Conservation (phyloP, 441 rosid genomes). For the Adansonia madagascariensis region DNA sequence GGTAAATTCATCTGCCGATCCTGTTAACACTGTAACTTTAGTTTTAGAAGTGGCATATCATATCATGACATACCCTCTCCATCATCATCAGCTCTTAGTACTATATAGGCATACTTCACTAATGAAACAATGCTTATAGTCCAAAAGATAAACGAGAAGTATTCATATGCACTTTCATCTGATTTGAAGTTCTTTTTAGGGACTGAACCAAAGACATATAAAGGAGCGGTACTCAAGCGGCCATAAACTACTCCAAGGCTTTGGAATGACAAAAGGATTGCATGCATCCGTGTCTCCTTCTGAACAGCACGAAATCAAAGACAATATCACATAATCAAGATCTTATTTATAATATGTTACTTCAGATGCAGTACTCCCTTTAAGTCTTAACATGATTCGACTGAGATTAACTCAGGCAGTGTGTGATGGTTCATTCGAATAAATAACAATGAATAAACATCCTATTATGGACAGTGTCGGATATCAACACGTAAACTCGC, state of each 20-base stretch:
- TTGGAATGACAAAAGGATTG: constrained; percentile 54
- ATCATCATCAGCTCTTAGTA: constrained; percentile 56
- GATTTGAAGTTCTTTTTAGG: constrained; percentile 39
- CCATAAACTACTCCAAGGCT: constrained; percentile 68
- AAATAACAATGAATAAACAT: neutral
- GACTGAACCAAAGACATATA: constrained; percentile 60
- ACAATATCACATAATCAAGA: constrained; percentile 17
- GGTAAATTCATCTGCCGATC: constrained; percentile 1
- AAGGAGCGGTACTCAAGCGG: constrained; percentile 58
- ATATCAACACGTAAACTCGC: neutral
- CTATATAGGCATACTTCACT: constrained; percentile 57
- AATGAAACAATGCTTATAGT: constrained; percentile 54
- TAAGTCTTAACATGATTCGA: neutral
- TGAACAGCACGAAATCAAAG: constrained; percentile 35
- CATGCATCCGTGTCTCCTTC: constrained; percentile 61
- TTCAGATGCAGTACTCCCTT: neutral
- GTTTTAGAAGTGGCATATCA: neutral
- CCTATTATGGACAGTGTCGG: too few relatives aligned
- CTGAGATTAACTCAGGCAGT: neutral
- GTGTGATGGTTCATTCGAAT: neutral
- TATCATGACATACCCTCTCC: constrained; percentile 55
- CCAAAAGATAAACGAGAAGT: constrained; percentile 68
- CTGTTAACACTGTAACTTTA: neutral
- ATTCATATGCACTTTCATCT: constrained; percentile 44
- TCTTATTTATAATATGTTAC: neutral